phyloP scores from a whole-genome alignment of 441 rosid species.

The Metrosideros polymorpha region DNA sequence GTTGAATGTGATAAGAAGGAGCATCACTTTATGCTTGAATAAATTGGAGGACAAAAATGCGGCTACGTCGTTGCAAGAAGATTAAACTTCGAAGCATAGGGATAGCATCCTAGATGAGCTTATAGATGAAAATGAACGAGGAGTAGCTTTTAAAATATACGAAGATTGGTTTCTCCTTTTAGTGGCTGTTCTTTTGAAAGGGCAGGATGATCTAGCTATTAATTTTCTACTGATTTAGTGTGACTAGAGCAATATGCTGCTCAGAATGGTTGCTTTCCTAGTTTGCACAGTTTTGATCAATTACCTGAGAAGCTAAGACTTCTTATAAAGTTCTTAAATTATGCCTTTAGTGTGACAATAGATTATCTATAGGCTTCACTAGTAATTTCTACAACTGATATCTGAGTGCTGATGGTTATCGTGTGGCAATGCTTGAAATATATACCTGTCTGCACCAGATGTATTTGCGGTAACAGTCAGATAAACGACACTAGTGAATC shows the following conservation, averaged over 20 bases:
- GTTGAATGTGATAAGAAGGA: background rate
- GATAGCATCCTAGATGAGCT: background rate
- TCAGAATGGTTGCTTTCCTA: background rate
- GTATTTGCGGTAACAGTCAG: background rate
- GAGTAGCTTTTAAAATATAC: background rate
- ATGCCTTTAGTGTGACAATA: fast-evolving
- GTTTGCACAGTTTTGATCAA: background rate
- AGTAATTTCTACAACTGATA: background rate
- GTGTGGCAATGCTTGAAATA: background rate
- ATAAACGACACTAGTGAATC: background rate
- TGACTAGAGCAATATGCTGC: background rate
- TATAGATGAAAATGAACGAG: background rate
- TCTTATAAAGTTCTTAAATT: background rate
- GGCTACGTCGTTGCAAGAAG: no score
- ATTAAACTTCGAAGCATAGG: background rate
- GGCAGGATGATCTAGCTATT: background rate
- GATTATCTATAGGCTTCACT: background rate
- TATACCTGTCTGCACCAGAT: background rate
- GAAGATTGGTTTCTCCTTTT: background rate
- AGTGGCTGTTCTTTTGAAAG: background rate
- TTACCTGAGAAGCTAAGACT: background rate
- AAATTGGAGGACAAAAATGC: no score
- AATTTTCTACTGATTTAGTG: background rate
- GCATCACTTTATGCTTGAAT: background rate
- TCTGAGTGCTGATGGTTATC: background rate